Percentiles rank a stretch among this genome's conserved stretches.
Evolutionary conservation across 1,139 yeast genomes (phyloP).

Genomic region (Debaryomycetaceae sp.): DNA sequence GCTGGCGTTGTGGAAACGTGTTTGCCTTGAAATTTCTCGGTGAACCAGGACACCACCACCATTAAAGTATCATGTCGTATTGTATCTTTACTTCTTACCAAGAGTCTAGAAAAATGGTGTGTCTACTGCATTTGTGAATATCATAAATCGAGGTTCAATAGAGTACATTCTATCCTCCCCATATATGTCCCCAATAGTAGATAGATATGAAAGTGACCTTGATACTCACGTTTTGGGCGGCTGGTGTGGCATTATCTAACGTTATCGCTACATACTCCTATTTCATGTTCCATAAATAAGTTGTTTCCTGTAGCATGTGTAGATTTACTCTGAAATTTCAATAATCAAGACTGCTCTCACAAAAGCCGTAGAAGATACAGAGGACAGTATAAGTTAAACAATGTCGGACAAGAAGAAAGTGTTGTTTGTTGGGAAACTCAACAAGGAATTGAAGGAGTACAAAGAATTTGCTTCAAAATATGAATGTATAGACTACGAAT

Average conservation of each 20-base stretch:
- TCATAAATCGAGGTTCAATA: background rate
- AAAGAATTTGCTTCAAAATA: constrained; percentile 32
- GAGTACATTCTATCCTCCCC: background rate
- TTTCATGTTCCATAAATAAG: no score
- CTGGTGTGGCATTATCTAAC: no score
- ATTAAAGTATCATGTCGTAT: constrained; percentile 16
- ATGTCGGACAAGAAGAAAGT: constrained; percentile 28
- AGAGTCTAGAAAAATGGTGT: background rate
- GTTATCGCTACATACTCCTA: no score
- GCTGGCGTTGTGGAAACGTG: constrained; percentile 99
- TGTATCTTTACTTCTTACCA: background rate
- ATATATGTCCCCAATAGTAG: background rate
- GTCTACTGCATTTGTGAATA: background rate
- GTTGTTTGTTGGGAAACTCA: constrained; percentile 43
- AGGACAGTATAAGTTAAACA: background rate
- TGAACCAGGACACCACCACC: constrained; percentile 64
- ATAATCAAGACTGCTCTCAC: no score
- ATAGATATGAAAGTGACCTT: background rate
- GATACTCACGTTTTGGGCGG: no score
- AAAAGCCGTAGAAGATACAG: no score
- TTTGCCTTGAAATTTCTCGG: constrained; percentile 88
- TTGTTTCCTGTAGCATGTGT: no score
- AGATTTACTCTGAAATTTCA: no score
- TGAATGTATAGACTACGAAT: constrained; percentile 40
- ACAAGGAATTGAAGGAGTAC: constrained; percentile 34